These are phyloP conservation scores for Juncus inflexus DNA, from an alignment of 176 grass and related monocot genomes.

Conservation along the genomic window DNA sequence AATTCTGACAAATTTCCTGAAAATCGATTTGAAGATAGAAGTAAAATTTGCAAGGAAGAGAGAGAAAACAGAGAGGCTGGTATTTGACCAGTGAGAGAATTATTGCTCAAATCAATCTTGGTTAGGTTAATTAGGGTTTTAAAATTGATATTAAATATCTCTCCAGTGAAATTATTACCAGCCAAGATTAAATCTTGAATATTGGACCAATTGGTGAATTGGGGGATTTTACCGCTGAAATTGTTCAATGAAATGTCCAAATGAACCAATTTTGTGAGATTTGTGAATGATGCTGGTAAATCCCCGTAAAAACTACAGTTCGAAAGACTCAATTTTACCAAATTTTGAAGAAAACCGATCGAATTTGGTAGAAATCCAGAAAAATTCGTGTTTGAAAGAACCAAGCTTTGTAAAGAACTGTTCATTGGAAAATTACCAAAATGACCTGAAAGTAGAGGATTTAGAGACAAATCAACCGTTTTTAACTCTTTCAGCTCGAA, in stretches of 20 bases:
- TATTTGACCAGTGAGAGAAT: constrained; percentile 36
- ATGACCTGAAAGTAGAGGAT: constrained; percentile 27
- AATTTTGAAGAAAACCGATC: constrained; percentile 29
- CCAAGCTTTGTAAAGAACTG: constrained; percentile 15
- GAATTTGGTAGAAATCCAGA: constrained; percentile 38
- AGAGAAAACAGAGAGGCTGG: constrained; percentile 37
- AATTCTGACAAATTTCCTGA: constrained; percentile 24
- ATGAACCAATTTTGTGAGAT: constrained; percentile 30
- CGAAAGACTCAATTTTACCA: constrained; percentile 27
- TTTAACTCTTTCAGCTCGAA: constrained; percentile 38
- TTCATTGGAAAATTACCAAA: constrained; percentile 29
- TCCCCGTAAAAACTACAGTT: constrained; percentile 37
- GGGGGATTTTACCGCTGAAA: constrained; percentile 43
- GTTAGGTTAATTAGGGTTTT: constrained; percentile 16
- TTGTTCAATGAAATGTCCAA: constrained; percentile 39
- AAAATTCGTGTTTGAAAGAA: constrained; percentile 42
- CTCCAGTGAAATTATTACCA: constrained; percentile 36
- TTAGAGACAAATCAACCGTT: constrained; percentile 33
- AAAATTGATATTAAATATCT: constrained; percentile 17
- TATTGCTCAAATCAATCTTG: constrained; percentile 24
- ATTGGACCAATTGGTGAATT: constrained; percentile 16
- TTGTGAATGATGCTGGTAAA: constrained; percentile 37
- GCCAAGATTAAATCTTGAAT: constrained; percentile 28
- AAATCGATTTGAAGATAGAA: constrained; percentile 35
- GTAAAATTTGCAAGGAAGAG: constrained; percentile 29